A percentile compares a stretch with the other conserved stretches of the same genome.
Conservation (phyloP, 1,284 basidiomycete species). For the Pascua sp. region DNA sequence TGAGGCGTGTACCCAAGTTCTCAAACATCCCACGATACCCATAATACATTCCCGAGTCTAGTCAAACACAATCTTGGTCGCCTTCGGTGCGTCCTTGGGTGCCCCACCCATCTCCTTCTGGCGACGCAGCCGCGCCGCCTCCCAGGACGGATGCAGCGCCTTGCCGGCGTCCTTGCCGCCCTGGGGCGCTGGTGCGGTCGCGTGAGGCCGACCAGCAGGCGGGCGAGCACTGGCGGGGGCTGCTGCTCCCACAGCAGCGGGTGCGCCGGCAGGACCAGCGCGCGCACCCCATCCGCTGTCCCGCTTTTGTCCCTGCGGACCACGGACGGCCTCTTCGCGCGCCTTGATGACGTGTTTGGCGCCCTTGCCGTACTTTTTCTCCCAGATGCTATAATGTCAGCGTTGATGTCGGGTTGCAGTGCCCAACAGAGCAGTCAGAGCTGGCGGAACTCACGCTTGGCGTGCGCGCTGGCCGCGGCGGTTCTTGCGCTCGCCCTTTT, state of each 20-base stretch:
- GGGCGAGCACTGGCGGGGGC: background rate
- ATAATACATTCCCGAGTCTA: conserved; percentile 21
- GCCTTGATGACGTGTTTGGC: conserved; percentile 85
- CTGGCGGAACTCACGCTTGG: conserved; percentile 75
- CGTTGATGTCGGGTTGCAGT: background rate
- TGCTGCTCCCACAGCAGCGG: background rate
- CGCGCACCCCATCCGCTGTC: conserved; percentile 20
- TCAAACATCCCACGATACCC: no score
- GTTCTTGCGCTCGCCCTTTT: conserved; percentile 68
- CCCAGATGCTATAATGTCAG: conserved; percentile 73
- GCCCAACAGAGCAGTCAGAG: no score
- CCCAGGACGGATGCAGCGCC: conserved; percentile 82
- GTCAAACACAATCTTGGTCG: conserved; percentile 55
- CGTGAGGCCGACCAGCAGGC: background rate
- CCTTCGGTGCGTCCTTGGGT: conserved; percentile 40
- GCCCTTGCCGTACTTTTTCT: conserved; percentile 86
- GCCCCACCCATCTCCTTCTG: conserved; percentile 52
- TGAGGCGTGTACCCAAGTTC: no score
- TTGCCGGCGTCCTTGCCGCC: conserved; percentile 4
- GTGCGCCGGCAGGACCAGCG: conserved; percentile 6
- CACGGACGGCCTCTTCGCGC: conserved; percentile 28
- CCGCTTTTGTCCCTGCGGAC: conserved; percentile 11
- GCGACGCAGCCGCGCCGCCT: conserved; percentile 75
- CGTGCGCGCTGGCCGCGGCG: conserved; percentile 85
- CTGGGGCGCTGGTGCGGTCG: background rate